Base-by-base conservation (phyloP, 2,329 filamentous ascomycete genomes). In the Botrytis deweyae region DNA sequence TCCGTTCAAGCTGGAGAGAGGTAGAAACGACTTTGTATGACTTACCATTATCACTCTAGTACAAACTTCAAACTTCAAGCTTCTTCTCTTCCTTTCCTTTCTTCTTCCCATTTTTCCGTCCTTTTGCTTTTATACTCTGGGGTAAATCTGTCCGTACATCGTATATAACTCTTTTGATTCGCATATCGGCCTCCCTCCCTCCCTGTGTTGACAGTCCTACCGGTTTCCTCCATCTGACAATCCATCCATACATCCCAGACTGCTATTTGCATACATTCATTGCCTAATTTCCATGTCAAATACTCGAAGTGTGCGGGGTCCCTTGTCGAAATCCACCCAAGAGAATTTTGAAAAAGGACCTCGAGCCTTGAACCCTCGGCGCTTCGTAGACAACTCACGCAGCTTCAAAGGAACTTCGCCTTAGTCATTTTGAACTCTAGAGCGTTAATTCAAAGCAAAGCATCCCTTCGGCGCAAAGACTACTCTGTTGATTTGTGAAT, bases 301-400 rank as follows among this genome's bases (percentile, higher is more conserved):
- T 69, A 42, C 38, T 73, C 66, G 33, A 58, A 44, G 72, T 73
- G 66, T 73, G 72, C 65, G 72, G 72, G 72, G 72, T 70, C 72
- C 72, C 72, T 73, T 38, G 65, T 62, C 72, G 67, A 70, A 58
- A 49, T 52, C 68, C 58, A 63, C 72, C 65, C 40, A 58, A 58
- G 70, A 68, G 62, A 67, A 58, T 33, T 68, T 67, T 38, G 44
- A 36, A 38, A 61, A 67, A 72, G 55, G 58, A 46, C 68, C 62
- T 68, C 49, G 49, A 63, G 55, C 66, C 49, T 73, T 62, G 36
- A 70, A 46, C 65, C 70, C 72, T 73, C 72, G 72, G 72, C 72
- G 72, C 72, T 73, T 73, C 72, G 58, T 70, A 73, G 72, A 69
- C 72, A 62, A 73, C 72, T 70, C 72, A 69, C 59, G 36, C 63